A percentile compares a stretch with the other conserved stretches of the same genome.
phyloP scores from a whole-genome alignment of 2,329 filamentous ascomycete genomes.

The Simplicillium sp. region DNA sequence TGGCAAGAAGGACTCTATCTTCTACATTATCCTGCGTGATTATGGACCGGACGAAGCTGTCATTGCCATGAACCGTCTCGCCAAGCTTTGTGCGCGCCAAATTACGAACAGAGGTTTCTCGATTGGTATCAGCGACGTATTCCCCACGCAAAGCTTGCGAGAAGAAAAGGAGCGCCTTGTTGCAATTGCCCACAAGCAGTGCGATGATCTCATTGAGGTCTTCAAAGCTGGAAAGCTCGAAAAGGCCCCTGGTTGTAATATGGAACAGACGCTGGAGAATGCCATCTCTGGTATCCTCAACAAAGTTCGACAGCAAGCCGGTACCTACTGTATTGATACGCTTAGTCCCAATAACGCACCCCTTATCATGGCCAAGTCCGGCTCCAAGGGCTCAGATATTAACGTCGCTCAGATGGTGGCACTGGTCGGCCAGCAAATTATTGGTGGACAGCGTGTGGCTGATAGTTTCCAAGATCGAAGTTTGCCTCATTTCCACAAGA shows the following conservation, averaged over 20 bases:
- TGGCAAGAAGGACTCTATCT: conserved; percentile 95
- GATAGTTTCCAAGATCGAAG: conserved; percentile 96
- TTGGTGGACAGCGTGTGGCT: conserved; percentile 81
- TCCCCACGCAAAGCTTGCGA: conserved; percentile 63
- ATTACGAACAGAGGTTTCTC: conserved; percentile 90
- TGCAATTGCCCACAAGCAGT: conserved; percentile 66
- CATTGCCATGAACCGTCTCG: conserved; percentile 84
- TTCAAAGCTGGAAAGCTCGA: conserved; percentile 75
- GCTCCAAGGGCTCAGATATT: conserved; percentile 93
- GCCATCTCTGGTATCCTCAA: conserved; percentile 84
- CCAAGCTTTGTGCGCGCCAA: conserved; percentile 81
- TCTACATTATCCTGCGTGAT: conserved; percentile 93
- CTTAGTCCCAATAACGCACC: conserved; percentile 88
- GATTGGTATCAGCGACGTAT: conserved; percentile 92
- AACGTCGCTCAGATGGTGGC: conserved; percentile 99
- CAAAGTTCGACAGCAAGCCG: conserved; percentile 83
- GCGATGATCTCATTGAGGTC: conserved; percentile 71
- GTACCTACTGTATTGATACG: conserved; percentile 81
- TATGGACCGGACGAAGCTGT: conserved; percentile 86
- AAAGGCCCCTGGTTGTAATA: conserved; percentile 80
- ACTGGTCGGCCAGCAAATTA: conserved; percentile 95
- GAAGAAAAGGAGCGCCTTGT: conserved; percentile 69
- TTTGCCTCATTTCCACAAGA: conserved; percentile 90
- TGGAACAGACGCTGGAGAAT: conserved; percentile 88
- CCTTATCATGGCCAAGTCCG: conserved; percentile 92